Conservation (phyloP, 176 grass and related monocot genomes). For the Eragrostis nindensis region DNA sequence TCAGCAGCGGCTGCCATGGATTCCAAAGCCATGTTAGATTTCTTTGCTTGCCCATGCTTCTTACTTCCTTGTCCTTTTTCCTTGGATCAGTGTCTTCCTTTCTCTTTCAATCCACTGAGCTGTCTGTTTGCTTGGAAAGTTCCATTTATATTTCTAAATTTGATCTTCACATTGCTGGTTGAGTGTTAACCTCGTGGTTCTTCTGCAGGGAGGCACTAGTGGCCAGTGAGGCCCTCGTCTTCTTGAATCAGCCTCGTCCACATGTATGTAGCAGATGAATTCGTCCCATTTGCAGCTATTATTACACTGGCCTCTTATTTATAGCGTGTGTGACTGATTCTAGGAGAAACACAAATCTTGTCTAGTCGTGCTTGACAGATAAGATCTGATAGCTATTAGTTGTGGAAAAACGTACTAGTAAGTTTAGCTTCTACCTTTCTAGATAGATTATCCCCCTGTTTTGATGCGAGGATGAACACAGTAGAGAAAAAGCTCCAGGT, state of each 20-base stretch:
- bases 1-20: constrained; percentile 25
- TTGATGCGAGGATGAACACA: constrained; percentile 12
- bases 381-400: neutral
- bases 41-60: neutral
- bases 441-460: neutral
- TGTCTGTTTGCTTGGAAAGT: constrained; percentile 20
- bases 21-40: constrained; percentile 40
- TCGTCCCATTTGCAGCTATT: neutral
- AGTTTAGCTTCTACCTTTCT: neutral
- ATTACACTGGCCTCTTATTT: neutral
- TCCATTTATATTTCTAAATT: neutral
- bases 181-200: constrained; percentile 13
- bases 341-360: neutral
- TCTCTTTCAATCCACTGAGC: neutral
- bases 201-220: constrained; percentile 38
- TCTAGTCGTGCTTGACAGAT: neutral
- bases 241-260: constrained; percentile 40
- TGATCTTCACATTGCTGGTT: neutral
- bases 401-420: neutral
- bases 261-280: constrained; percentile 39
- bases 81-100: neutral
- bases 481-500: neutral
- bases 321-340: neutral
- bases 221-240: neutral
- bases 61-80: neutral